These are phyloP conservation scores for Plasmodium chabaudi DNA, from an alignment of 169 alveolate genomes.

Conservation along the genomic window DNA sequence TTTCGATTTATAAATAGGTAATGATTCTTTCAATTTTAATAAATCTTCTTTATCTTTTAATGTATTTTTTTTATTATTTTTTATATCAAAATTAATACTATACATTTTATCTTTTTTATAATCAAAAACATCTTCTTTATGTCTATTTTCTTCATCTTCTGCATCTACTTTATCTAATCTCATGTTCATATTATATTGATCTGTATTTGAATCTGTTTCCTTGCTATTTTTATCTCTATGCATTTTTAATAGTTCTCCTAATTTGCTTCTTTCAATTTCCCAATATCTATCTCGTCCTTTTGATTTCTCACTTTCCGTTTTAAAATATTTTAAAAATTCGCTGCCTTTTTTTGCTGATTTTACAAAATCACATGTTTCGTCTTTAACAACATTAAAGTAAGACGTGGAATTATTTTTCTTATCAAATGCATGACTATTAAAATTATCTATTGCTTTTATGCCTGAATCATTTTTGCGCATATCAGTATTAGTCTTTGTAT, in stretches of 20 bases:
- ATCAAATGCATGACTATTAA: constrained; percentile 27
- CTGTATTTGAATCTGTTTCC: neutral
- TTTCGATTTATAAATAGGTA: constrained; percentile 83
- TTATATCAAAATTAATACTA: constrained; percentile 78
- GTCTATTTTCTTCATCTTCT: constrained; percentile 77
- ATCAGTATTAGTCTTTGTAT: constrained; percentile 32
- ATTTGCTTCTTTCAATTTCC: constrained; percentile 94
- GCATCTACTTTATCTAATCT: constrained; percentile 40
- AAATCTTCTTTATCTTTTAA: constrained; percentile 53
- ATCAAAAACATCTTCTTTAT: constrained; percentile 75
- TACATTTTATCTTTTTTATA: constrained; percentile 75
- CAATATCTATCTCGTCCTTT: constrained; percentile 94
- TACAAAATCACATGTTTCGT: constrained; percentile 97
- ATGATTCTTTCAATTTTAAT: constrained; percentile 68
- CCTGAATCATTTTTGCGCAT: constrained; percentile 60
- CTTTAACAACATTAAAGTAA: constrained; percentile 92
- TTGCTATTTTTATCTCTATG: constrained; percentile 54
- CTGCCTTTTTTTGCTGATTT: constrained; percentile 97
- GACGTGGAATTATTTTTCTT: constrained; percentile 83
- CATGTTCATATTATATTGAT: constrained; percentile 59
- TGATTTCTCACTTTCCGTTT: constrained; percentile 93
- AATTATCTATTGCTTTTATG: constrained; percentile 88
- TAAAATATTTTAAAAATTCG: constrained; percentile 89
- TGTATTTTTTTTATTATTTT: constrained; percentile 73
- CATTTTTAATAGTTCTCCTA: constrained; percentile 89